Evolutionary conservation across 345 rosid genomes (phyloP), one percentile per base, ranked within the genome.

Genomic region (Salix brachista): DNA sequence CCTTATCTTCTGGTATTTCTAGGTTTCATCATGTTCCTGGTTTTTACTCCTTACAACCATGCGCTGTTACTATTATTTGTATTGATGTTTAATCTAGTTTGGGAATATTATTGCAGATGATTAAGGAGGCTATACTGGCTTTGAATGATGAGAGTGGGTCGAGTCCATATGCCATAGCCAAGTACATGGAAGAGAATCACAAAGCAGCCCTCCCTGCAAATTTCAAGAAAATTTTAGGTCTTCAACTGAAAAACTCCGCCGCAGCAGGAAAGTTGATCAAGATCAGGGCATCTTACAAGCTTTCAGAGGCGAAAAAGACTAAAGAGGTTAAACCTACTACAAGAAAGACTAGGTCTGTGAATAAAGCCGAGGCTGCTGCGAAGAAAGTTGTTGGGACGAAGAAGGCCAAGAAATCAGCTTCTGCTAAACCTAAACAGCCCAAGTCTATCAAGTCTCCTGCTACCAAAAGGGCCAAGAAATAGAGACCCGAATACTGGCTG

Each of bases 231-330:
- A 92, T 83, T 3, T 66, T 94, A 28, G 85, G 84, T 26, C 81
- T 90, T 12, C 97, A 92, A 70, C 77, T 94, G 37, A 92, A 94
- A 77, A 92, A 92, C 86, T 92, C 88, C 0, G 88, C 85, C 0
- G 75, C 87, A 3, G 90, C 82, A 74, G 93, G 94, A 23, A 94
- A 90, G 80, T 87, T 94, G 11, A 80, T 80, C 69, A 92, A 94
- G 90, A 86, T 94, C 83, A 94, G 79, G 83, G 98, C 94, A 4
- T 92, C 97, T 5, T 94, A 89, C 82, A 92, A 92, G 86, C 89
- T 94, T 23, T 73, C 88, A 0, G 93, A 86, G 67, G 41, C 77
- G 52, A 81, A 70, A 70, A 81, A 79, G n/a, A 10, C 36, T 21
- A 10, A 44, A 69, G 16, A 81, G 71, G 52, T 78, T 41, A 67